A percentile compares a stretch with the other conserved stretches of the same genome.
Evolutionary conservation across 2,329 filamentous ascomycete genomes (phyloP).

Genomic region (Diaporthe sp.): DNA sequence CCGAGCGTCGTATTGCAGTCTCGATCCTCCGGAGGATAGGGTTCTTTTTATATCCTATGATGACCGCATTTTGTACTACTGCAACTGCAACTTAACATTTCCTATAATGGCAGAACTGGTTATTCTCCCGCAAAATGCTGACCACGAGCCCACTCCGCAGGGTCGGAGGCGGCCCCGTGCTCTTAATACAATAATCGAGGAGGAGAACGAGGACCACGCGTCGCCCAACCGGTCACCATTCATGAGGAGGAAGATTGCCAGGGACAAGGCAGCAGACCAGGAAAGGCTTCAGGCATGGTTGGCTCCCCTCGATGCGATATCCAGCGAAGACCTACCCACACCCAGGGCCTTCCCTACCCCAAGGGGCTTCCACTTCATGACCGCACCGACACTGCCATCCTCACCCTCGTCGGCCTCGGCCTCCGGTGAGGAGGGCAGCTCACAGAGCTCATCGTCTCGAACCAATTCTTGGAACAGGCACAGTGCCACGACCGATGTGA

Average conservation of each 20-base stretch:
- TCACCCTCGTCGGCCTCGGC: slow-evolving; percentile 70
- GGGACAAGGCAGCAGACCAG: slow-evolving; percentile 47
- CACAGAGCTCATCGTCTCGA: slow-evolving; percentile 64
- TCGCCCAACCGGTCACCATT: slow-evolving; percentile 45
- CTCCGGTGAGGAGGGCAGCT: slow-evolving; percentile 53
- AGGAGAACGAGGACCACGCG: slow-evolving; percentile 59
- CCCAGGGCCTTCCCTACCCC: slow-evolving; percentile 78
- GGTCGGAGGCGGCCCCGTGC: slow-evolving; percentile 65
- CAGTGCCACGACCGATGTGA: slow-evolving; percentile 74
- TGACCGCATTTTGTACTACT: slow-evolving; percentile 42
- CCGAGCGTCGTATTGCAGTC: slow-evolving; percentile 50
- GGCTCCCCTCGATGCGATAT: slow-evolving; percentile 63
- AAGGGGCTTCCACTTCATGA: slow-evolving; percentile 75
- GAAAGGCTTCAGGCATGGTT: slow-evolving; percentile 71
- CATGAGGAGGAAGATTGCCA: slow-evolving; percentile 47
- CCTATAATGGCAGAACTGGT: slow-evolving; percentile 64
- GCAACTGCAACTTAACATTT: slow-evolving; percentile 46
- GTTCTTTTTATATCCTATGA: slow-evolving; percentile 49
- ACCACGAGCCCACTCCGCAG: slow-evolving; percentile 63
- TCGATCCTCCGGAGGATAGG: slow-evolving; percentile 39
- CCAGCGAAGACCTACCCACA: slow-evolving; percentile 37
- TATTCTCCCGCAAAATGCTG: slow-evolving; percentile 57
- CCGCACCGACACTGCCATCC: slow-evolving; percentile 73
- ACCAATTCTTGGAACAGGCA: slow-evolving; percentile 74
- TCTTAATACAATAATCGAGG: slow-evolving; percentile 78